phyloP scores from a whole-genome alignment of 2,329 filamentous ascomycete species.

The Neonectria hederae region DNA sequence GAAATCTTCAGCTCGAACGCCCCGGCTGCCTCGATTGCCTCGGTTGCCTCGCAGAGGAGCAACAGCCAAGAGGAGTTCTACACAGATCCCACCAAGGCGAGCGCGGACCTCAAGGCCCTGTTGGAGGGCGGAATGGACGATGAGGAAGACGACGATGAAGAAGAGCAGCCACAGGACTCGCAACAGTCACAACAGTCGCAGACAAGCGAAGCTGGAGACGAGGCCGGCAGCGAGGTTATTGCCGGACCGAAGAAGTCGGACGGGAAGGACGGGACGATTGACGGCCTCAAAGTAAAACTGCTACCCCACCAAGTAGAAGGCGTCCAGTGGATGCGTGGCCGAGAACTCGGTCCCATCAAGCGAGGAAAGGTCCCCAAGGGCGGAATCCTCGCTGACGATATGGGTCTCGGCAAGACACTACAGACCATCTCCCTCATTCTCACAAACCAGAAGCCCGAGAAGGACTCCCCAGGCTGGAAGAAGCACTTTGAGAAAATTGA shows the following conservation, averaged over 20 bases:
- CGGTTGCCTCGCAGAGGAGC: slow-evolving; percentile 20
- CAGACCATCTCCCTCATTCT: slow-evolving; percentile 92
- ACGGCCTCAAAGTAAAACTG: slow-evolving; percentile 86
- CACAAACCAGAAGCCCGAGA: slow-evolving; percentile 75
- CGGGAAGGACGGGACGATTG: slow-evolving; percentile 64
- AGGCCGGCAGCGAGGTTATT: slow-evolving; percentile 5
- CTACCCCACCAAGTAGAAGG: slow-evolving; percentile 95
- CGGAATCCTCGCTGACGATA: slow-evolving; percentile 95
- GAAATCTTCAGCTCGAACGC: slow-evolving; percentile 59
- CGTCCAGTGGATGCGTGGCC: slow-evolving; percentile 93
- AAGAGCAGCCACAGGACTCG: slow-evolving; percentile 27
- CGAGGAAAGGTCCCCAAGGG: slow-evolving; percentile 85
- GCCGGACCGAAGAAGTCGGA: slow-evolving; percentile 31
- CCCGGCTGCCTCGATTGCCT: slow-evolving; percentile 15
- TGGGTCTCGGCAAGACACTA: slow-evolving; percentile 96
- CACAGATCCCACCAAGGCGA: slow-evolving; percentile 76
- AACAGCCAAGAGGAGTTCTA: slow-evolving; percentile 65
- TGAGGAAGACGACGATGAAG: slow-evolving; percentile 66
- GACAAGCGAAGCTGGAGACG: slow-evolving; percentile 37
- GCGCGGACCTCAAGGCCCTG: slow-evolving; percentile 81
- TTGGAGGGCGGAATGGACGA: slow-evolving; percentile 84
- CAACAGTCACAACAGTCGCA: slow-evolving; percentile 13
- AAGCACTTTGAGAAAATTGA: slow-evolving; percentile 75
- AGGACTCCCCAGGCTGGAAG: slow-evolving; percentile 68
- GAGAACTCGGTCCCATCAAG: slow-evolving; percentile 87